Evolutionary conservation across 2,329 filamentous ascomycete genomes (phyloP).

Genomic region (Penicillium thymicola): DNA sequence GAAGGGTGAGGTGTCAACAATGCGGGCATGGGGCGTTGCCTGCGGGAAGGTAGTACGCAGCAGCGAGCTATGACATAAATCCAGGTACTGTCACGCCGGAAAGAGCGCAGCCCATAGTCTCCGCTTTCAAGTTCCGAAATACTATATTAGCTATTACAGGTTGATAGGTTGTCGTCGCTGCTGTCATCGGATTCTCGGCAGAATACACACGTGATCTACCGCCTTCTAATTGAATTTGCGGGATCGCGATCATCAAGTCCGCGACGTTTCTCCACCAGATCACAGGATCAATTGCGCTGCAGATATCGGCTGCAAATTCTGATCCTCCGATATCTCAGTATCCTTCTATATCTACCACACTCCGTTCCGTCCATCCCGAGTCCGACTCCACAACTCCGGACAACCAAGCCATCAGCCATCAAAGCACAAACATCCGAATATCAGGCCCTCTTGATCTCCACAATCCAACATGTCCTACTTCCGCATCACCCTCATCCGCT

Average conservation of each 20-base stretch:
- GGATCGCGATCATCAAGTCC: slow-evolving; percentile 1
- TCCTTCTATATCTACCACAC: not conserved
- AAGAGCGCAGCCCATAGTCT: slow-evolving; percentile 9
- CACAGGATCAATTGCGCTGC: not conserved
- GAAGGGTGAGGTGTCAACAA: slow-evolving; percentile 4
- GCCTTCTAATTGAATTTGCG: slow-evolving; percentile 22
- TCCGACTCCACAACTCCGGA: not conserved
- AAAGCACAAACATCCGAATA: slow-evolving; percentile 2
- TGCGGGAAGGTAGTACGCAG: not conserved
- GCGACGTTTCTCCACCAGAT: not conserved
- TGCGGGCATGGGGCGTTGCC: not conserved
- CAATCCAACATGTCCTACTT: slow-evolving; percentile 68
- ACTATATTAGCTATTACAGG: not conserved
- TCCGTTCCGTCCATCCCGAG: not conserved
- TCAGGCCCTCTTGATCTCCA: not conserved
- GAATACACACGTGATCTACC: slow-evolving; percentile 33
- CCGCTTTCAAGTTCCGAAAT: not conserved
- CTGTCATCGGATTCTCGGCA: slow-evolving; percentile 17
- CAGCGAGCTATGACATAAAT: not conserved
- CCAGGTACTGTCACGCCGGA: slow-evolving; percentile 2
- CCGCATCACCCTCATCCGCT: slow-evolving; percentile 85
- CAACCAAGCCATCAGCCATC: not conserved
- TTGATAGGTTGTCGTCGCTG: slow-evolving; percentile 13
- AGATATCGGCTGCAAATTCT: not conserved
- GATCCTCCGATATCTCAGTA: not conserved